Evolutionary conservation across 768 basidiomycete genomes (phyloP).

Genomic region (Xerocomellus amylosporus): DNA sequence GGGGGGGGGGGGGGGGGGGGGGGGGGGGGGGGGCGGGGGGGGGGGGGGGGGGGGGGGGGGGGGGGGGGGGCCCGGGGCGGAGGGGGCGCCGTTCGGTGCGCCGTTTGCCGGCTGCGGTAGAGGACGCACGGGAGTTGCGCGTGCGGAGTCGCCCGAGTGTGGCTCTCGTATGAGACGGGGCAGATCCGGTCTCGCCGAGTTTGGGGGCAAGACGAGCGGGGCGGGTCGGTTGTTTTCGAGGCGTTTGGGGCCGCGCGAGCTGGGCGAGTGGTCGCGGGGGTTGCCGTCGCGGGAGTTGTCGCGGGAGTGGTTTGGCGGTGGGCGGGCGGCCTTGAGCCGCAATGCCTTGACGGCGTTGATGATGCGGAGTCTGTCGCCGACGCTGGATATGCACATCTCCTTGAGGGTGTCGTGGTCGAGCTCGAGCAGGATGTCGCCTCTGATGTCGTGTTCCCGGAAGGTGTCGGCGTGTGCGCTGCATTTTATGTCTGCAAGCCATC

Average conservation of each 20-base stretch:
- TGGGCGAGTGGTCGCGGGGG: conserved; percentile 29
- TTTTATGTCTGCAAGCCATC: conserved; percentile 78
- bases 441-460: conserved; percentile 86
- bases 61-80: too few species aligned
- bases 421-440: conserved; percentile 89
- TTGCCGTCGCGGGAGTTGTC: conserved; percentile 22
- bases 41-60: too few species aligned
- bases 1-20: too few species aligned
- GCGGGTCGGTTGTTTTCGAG: conserved; percentile 70
- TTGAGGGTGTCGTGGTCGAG: conserved; percentile 82
- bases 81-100: too few species aligned
- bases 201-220: conserved; percentile 69
- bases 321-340: too few species aligned
- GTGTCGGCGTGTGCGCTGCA: conserved; percentile 63
- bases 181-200: conserved; percentile 55
- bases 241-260: conserved; percentile 41
- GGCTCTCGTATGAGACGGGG: conserved; percentile 71
- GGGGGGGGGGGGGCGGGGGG: too few species aligned
- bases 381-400: conserved; percentile 86
- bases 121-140: conserved; percentile 29
- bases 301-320: conserved; percentile 22
- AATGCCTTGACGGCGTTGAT: conserved; percentile 80
- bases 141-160: conserved; percentile 50
- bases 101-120: conserved; percentile 29
- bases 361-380: conserved; percentile 90